Conservation (phyloP, 2,329 filamentous ascomycete species). For the Cordyceps javanica region DNA sequence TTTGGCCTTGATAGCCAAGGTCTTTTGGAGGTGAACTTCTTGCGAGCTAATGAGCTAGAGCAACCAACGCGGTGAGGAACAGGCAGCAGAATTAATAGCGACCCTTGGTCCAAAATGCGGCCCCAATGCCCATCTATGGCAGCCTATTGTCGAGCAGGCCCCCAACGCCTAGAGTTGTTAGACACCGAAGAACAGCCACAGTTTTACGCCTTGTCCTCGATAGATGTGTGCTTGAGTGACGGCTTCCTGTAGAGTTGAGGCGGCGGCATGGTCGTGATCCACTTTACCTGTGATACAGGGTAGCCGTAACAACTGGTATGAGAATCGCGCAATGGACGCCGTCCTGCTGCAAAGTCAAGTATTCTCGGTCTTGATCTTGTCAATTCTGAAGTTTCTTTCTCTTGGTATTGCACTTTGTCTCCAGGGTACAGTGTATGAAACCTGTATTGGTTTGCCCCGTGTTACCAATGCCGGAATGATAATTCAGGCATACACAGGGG, state of each 20-base stretch:
- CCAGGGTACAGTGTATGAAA: too few relatives aligned
- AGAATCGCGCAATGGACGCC: not conserved
- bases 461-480: too few relatives aligned
- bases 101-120: not conserved
- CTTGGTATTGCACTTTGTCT: too few relatives aligned
- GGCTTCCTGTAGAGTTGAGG: not conserved
- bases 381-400: not conserved
- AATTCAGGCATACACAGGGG: too few relatives aligned
- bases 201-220: not conserved
- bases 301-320: not conserved
- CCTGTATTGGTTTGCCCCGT: too few relatives aligned
- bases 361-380: too few relatives aligned
- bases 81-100: conserved; percentile 1
- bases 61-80: conserved; percentile 3
- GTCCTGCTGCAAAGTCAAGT: too few relatives aligned
- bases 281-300: not conserved
- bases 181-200: too few relatives aligned
- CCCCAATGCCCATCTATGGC: not conserved
- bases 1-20: too few relatives aligned
- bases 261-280: not conserved
- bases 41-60: too few relatives aligned
- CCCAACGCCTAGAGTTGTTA: not conserved
- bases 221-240: not conserved
- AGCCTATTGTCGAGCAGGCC: not conserved
- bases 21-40: not conserved